These are phyloP conservation scores for Penicillium sp. DNA, from an alignment of 2,329 filamentous ascomycete species.

Conservation along the genomic window DNA sequence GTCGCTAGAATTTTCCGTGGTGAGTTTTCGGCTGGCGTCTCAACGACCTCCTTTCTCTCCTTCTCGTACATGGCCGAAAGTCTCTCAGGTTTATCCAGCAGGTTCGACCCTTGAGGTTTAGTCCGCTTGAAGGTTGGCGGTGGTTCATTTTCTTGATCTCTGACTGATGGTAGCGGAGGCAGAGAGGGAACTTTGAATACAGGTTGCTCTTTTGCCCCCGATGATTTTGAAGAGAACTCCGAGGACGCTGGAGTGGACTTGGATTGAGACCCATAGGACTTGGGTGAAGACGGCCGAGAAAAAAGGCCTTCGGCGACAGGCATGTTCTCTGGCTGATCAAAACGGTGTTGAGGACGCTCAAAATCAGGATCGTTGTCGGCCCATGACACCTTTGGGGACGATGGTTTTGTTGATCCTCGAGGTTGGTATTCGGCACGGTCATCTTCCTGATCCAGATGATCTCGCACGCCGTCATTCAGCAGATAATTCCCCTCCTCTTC, in stretches of 20 bases:
- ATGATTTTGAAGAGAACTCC: conserved; percentile 37
- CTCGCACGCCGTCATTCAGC: conserved; percentile 23
- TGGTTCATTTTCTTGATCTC: conserved; percentile 81
- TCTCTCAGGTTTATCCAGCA: conserved; percentile 54
- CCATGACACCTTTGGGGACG: conserved; percentile 36
- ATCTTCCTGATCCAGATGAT: conserved; percentile 27
- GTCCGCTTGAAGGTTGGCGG: conserved; percentile 61
- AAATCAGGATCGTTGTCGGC: conserved; percentile 30
- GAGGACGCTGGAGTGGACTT: conserved; percentile 42
- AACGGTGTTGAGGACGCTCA: conserved; percentile 20
- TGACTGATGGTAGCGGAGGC: conserved; percentile 54
- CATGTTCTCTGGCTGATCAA: conserved; percentile 18
- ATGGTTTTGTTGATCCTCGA: conserved; percentile 22
- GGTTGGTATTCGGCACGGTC: conserved; percentile 25
- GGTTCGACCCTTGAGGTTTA: conserved; percentile 51
- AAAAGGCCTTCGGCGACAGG: conserved; percentile 26
- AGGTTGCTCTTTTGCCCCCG: conserved; percentile 44
- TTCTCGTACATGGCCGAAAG: conserved; percentile 47
- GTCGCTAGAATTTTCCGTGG: conserved; percentile 47
- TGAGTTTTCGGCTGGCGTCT: conserved; percentile 42
- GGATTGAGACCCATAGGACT: conserved; percentile 32
- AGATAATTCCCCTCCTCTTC: conserved; percentile 49
- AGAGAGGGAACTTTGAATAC: conserved; percentile 55
- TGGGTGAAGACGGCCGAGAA: conserved; percentile 33
- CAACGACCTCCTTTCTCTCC: conserved; percentile 41